These are phyloP conservation scores for Geranomyces variabilis DNA, from an alignment of 192 early-diverging fungal genomes.

Conservation along the genomic window DNA sequence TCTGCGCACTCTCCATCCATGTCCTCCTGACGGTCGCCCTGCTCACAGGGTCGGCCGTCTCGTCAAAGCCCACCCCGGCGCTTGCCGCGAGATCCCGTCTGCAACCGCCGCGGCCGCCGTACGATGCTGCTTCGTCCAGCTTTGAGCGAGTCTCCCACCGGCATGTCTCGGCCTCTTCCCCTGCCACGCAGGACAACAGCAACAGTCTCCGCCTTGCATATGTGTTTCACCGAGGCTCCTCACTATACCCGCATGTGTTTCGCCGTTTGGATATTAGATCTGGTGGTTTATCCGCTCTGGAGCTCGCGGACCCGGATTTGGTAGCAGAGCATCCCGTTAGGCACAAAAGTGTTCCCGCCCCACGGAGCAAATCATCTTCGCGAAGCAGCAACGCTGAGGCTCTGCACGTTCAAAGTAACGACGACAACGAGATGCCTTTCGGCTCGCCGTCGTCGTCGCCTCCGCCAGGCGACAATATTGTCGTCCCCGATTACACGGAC, in stretches of 20 bases:
- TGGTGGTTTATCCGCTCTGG: neutral
- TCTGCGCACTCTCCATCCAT: neutral
- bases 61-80: neutral
- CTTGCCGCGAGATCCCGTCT: neutral
- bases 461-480: neutral
- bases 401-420: neutral
- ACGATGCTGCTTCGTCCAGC: neutral
- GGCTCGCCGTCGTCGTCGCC: neutral
- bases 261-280: constrained; percentile 3
- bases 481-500: constrained; percentile 75
- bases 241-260: constrained; percentile 8
- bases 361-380: neutral
- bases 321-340: neutral
- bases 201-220: constrained; percentile 1
- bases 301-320: constrained; percentile 1
- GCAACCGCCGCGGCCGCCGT: neutral
- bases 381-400: neutral
- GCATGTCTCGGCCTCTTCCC: neutral
- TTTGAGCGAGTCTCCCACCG: too few relatives aligned
- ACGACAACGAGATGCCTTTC: neutral
- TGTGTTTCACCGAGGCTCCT: constrained; percentile 18
- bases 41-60: neutral
- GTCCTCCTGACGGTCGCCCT: neutral
- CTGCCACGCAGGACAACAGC: neutral
- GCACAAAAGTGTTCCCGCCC: constrained; percentile 4